Evolutionary conservation across 805 yeast species (phyloP).

Genomic region (Hanseniaspora clermontiae): DNA sequence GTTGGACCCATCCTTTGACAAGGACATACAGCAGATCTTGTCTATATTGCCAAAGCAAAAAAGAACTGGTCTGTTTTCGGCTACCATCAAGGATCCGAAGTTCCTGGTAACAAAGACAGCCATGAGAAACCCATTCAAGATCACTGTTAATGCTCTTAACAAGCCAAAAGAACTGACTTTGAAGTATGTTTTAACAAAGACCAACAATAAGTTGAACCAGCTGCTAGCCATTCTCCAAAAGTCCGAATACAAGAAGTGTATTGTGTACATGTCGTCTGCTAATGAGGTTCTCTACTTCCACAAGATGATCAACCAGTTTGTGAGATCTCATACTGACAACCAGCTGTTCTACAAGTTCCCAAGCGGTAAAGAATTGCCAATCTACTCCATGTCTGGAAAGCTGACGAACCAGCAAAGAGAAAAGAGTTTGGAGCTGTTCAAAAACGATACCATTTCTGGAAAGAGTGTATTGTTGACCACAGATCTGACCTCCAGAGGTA

Average conservation of each 20-base stretch:
- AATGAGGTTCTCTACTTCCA: conserved; percentile 68
- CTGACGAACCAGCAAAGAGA: conserved; percentile 67
- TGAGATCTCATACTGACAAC: conserved; percentile 25
- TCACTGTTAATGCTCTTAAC: conserved; percentile 52
- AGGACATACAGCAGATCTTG: conserved; percentile 56
- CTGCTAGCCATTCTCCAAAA: conserved; percentile 42
- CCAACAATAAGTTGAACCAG: conserved; percentile 48
- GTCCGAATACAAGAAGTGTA: conserved; percentile 58
- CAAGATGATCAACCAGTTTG: conserved; percentile 32
- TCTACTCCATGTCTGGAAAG: conserved; percentile 84
- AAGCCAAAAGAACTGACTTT: conserved; percentile 56
- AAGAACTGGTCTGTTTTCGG: conserved; percentile 87
- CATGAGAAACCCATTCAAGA: conserved; percentile 81
- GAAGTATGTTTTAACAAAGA: conserved; percentile 45
- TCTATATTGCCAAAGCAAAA: conserved; percentile 73
- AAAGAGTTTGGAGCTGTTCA: conserved; percentile 54
- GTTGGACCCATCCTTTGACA: conserved; percentile 62
- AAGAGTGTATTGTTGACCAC: conserved; percentile 72
- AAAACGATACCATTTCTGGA: conserved; percentile 28
- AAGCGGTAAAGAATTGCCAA: conserved; percentile 25
- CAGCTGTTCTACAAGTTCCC: conserved; percentile 17
- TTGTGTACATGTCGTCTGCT: conserved; percentile 90
- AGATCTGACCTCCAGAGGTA: conserved; percentile 97
- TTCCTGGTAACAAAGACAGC: conserved; percentile 72
- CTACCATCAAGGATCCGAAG: conserved; percentile 79